Evolutionary conservation across 768 basidiomycete species (phyloP).

Genomic region (Lentinula lateritia): DNA sequence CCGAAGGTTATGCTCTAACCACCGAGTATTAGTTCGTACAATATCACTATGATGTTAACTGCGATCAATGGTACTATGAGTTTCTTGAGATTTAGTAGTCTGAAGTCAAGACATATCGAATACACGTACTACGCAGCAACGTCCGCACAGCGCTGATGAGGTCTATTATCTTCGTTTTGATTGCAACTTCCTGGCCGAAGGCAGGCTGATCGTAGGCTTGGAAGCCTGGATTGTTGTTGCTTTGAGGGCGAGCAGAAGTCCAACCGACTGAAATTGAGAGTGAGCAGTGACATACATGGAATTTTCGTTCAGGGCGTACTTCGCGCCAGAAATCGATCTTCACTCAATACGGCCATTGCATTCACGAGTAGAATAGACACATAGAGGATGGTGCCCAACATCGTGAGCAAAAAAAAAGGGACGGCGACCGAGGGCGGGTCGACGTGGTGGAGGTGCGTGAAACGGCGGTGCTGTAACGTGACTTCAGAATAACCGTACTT

Average conservation of each 20-base stretch:
- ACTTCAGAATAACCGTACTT: conserved; percentile 4
- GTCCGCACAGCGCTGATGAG: conserved; percentile 94
- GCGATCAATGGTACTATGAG: conserved; percentile 84
- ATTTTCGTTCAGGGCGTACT: conserved; percentile 46
- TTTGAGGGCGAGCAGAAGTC: conserved; percentile 65
- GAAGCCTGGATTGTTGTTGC: conserved; percentile 50
- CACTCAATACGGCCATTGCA: conserved; percentile 90
- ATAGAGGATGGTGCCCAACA: conserved; percentile 75
- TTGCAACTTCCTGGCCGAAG: conserved; percentile 56
- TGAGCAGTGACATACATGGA: neutral
- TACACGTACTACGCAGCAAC: conserved; percentile 88
- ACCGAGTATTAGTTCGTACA: conserved; percentile 58
- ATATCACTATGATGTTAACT: conserved; percentile 79
- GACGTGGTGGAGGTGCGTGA: conserved; percentile 8
- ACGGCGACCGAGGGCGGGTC: neutral
- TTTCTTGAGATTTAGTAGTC: conserved; percentile 1
- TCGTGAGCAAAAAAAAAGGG: neutral
- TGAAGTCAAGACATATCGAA: conserved; percentile 8
- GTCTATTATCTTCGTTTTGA: conserved; percentile 86
- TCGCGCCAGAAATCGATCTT: conserved; percentile 91
- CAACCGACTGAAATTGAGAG: conserved; percentile 68
- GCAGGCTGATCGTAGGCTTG: conserved; percentile 65
- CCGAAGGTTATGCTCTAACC: neutral
- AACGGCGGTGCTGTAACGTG: conserved; percentile 9
- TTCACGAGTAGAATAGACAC: conserved; percentile 86